phyloP scores from a whole-genome alignment of 768 basidiomycete genomes.

The Lentinula detonsa region DNA sequence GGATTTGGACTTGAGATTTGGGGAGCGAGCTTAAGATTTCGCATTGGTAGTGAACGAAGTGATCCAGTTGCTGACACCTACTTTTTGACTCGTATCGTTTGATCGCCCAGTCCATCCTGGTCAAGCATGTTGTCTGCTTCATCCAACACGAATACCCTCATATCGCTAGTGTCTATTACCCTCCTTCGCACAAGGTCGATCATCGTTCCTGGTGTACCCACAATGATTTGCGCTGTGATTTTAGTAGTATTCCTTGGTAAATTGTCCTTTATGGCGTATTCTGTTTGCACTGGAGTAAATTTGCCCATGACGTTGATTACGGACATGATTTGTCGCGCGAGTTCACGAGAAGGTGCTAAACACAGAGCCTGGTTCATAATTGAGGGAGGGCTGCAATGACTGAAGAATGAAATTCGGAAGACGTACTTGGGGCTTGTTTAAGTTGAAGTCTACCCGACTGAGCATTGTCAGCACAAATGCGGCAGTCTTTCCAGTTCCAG shows the following conservation, averaged over 20 bases:
- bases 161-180: slow-evolving; percentile 71
- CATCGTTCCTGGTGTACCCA: slow-evolving; percentile 97
- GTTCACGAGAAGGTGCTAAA: slow-evolving; percentile 94
- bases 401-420: background rate
- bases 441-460: slow-evolving; percentile 81
- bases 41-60: slow-evolving; percentile 1
- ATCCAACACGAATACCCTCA: slow-evolving; percentile 94
- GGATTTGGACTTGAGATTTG: slow-evolving; percentile 61
- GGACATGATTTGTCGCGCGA: slow-evolving; percentile 96
- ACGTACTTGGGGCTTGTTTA: slow-evolving; percentile 76
- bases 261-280: slow-evolving; percentile 92
- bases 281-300: slow-evolving; percentile 88
- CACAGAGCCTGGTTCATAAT: slow-evolving; percentile 69
- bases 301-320: slow-evolving; percentile 94
- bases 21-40: slow-evolving; percentile 48
- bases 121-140: slow-evolving; percentile 99
- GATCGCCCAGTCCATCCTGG: slow-evolving; percentile 89
- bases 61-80: slow-evolving; percentile 27
- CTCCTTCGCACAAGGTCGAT: slow-evolving; percentile 74
- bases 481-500: slow-evolving; percentile 98
- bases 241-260: slow-evolving; percentile 57
- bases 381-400: background rate
- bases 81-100: slow-evolving; percentile 93
- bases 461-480: slow-evolving; percentile 98
- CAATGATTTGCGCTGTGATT: slow-evolving; percentile 85